A percentile compares a stretch with the other conserved stretches of the same genome.
These are phyloP conservation scores for Macrophomina phaseolina DNA, from an alignment of 2,329 filamentous ascomycete species.

Conservation along the genomic window DNA sequence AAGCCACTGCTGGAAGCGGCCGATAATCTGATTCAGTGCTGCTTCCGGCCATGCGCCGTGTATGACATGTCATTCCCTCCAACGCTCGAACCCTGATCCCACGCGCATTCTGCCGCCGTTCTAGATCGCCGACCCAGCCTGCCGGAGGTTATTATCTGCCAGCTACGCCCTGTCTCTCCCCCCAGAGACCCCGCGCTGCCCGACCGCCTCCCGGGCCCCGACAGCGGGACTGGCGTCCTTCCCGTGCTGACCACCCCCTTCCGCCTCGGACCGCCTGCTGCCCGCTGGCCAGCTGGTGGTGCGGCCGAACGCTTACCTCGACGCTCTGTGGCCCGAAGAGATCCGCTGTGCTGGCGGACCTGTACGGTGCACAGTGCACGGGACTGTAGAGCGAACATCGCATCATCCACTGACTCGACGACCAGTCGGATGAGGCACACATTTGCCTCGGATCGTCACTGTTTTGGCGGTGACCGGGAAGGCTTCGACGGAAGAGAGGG, in stretches of 20 bases:
- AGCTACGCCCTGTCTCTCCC: background rate
- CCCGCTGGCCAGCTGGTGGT: background rate
- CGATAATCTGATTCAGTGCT: conserved; percentile 16
- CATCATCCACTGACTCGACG: conserved; percentile 15
- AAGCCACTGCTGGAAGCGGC: conserved; percentile 5
- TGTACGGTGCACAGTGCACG: conserved; percentile 9
- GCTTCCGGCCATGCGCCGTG: background rate
- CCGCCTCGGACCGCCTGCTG: background rate
- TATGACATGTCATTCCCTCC: conserved; percentile 11
- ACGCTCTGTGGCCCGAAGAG: background rate
- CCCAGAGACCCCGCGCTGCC: conserved; percentile 4
- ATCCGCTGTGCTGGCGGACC: conserved; percentile 9
- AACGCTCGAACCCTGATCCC: conserved; percentile 6
- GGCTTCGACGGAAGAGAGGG: conserved; percentile 22
- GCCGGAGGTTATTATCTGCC: conserved; percentile 7
- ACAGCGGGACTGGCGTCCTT: background rate
- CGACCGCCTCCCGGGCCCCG: background rate
- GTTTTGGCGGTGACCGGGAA: conserved; percentile 21
- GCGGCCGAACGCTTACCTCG: background rate
- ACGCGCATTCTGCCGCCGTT: conserved; percentile 12
- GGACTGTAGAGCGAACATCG: conserved; percentile 1
- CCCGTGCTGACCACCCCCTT: background rate
- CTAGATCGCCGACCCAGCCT: conserved; percentile 21
- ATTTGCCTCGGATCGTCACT: conserved; percentile 9
- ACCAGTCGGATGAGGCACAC: background rate